These are phyloP conservation scores for Geotrichum histeridarum DNA, from an alignment of 1,139 yeast genomes.

Conservation along the genomic window DNA sequence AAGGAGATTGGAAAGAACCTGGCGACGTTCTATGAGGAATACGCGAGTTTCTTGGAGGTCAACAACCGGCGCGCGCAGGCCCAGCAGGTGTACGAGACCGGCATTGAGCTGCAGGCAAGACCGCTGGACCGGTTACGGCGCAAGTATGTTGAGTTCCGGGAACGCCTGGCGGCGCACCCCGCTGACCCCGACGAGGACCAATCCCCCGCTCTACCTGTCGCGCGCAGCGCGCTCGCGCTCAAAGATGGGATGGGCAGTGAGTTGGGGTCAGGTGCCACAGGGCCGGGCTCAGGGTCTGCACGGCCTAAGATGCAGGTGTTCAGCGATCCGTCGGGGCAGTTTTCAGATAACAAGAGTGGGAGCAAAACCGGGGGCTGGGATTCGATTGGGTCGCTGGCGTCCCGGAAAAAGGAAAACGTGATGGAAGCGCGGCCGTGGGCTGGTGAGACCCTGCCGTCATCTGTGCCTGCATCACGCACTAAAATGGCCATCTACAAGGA, in stretches of 20 bases:
- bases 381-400: conserved; percentile 48
- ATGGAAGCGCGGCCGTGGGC: conserved; percentile 58
- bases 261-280: conserved; percentile 6
- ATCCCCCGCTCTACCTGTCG: conserved; percentile 30
- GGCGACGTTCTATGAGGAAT: conserved; percentile 74
- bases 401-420: conserved; percentile 61
- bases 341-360: conserved; percentile 24
- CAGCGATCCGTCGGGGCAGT: conserved; percentile 30
- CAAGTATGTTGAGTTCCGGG: conserved; percentile 47
- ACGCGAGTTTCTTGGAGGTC: conserved; percentile 61
- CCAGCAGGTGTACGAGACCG: conserved; percentile 54
- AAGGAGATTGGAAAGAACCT: conserved; percentile 66
- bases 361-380: conserved; percentile 42
- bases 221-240: conserved; percentile 20
- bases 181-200: conserved; percentile 34
- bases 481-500: conserved; percentile 44
- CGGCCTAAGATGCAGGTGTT: conserved; percentile 33
- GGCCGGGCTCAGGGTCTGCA: conserved; percentile 5
- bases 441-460: conserved; percentile 53
- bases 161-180: conserved; percentile 36
- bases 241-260: conserved; percentile 23
- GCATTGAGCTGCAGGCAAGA: conserved; percentile 56
- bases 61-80: conserved; percentile 55
- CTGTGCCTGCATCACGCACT: conserved; percentile 23
- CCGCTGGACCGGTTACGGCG: conserved; percentile 55